Evolutionary conservation across 2,329 filamentous ascomycete genomes (phyloP).

Genomic region (Neocucurbitaria cava): DNA sequence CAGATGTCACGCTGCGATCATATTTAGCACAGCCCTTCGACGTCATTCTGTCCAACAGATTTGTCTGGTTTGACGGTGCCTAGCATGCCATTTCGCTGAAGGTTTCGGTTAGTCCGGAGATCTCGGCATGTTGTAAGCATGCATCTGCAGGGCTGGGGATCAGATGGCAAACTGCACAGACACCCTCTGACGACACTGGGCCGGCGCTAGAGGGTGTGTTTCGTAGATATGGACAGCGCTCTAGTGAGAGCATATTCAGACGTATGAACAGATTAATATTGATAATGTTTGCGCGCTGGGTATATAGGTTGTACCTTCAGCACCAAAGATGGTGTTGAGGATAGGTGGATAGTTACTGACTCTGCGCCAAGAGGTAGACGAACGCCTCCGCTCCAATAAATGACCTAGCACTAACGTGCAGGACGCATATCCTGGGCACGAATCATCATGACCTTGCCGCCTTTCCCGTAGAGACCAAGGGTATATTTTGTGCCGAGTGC

Average conservation of each 20-base stretch:
- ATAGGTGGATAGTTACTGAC: no score
- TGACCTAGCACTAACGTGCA: neutral
- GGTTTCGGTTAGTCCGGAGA: constrained; percentile 27
- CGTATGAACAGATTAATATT: neutral
- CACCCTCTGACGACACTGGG: constrained; percentile 5
- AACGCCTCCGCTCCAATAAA: neutral
- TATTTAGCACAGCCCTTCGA: constrained; percentile 17
- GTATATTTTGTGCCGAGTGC: constrained; percentile 23
- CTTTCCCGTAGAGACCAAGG: constrained; percentile 24
- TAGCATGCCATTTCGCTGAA: constrained; percentile 23
- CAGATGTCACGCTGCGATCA: constrained; percentile 27
- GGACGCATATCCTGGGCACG: constrained; percentile 17
- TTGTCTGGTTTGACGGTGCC: constrained; percentile 16
- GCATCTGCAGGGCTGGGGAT: constrained; percentile 18
- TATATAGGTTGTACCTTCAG: neutral
- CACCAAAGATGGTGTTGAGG: neutral
- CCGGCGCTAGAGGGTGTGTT: neutral
- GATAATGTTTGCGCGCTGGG: neutral
- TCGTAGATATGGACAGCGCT: constrained; percentile 2
- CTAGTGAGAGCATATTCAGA: neutral
- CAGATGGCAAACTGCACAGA: constrained; percentile 11
- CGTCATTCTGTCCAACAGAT: constrained; percentile 37
- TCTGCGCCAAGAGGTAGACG: neutral
- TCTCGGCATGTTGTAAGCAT: constrained; percentile 31
- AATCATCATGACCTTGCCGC: constrained; percentile 32